A percentile compares a stretch with the other conserved stretches of the same genome.
phyloP scores from a whole-genome alignment of 768 basidiomycete genomes.

The Naganishia randhawae region DNA sequence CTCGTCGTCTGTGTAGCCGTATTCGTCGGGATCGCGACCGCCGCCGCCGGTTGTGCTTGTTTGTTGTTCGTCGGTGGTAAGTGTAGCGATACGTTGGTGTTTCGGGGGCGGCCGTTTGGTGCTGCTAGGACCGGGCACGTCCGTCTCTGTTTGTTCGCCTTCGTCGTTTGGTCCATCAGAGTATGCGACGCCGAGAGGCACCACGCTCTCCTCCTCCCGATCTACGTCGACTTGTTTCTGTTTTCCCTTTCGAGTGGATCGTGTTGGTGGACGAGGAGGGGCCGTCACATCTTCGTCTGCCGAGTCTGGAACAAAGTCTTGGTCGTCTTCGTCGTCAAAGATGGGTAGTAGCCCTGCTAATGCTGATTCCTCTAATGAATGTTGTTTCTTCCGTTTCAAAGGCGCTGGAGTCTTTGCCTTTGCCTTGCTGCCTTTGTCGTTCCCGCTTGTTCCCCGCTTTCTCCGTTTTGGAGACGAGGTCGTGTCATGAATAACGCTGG shows the following conservation, averaged over 20 bases:
- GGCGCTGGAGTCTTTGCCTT: neutral
- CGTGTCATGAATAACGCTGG: neutral
- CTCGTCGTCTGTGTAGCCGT: conserved; percentile 15
- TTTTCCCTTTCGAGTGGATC: conserved; percentile 17
- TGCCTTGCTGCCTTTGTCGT: neutral
- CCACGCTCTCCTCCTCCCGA: neutral
- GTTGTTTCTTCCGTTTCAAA: conserved; percentile 4
- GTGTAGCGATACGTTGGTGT: neutral
- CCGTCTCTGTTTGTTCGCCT: conserved; percentile 17
- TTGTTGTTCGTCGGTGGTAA: neutral
- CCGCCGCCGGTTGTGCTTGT: neutral
- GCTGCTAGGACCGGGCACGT: conserved; percentile 1
- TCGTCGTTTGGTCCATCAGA: conserved; percentile 11
- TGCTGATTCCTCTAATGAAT: neutral
- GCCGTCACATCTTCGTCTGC: neutral
- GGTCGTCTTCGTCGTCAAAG: neutral
- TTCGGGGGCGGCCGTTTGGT: neutral
- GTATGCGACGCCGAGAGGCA: neutral
- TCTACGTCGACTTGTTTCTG: conserved; percentile 2
- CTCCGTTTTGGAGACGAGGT: neutral
- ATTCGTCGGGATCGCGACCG: neutral
- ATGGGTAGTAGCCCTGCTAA: neutral
- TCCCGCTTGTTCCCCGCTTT: neutral
- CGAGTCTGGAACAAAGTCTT: conserved; percentile 11
- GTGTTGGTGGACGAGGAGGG: neutral